Evolutionary conservation across 208 protist species (phyloP).

Genomic region (Crithidia sp.): DNA sequence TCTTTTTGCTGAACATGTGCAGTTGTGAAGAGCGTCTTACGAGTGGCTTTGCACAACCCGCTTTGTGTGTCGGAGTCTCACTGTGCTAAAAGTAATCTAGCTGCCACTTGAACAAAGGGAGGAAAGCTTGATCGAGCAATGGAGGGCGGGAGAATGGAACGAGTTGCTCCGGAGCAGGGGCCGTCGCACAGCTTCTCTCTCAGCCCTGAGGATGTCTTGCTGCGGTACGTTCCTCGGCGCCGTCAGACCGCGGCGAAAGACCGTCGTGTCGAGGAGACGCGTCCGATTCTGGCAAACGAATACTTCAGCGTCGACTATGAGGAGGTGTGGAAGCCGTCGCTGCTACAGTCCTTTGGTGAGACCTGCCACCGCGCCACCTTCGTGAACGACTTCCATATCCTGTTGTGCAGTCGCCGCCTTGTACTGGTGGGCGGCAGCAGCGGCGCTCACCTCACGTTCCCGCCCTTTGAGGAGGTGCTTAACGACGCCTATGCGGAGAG

Average conservation of each 20-base stretch:
- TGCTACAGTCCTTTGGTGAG: conserved; percentile 30
- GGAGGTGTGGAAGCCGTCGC: conserved; percentile 32
- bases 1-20: too few relatives aligned
- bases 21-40: too few relatives aligned
- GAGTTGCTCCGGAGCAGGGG: not conserved
- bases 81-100: too few relatives aligned
- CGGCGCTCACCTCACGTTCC: conserved; percentile 52
- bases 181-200: conserved; percentile 13
- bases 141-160: not conserved
- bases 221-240: conserved; percentile 20
- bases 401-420: conserved; percentile 51
- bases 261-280: conserved; percentile 13
- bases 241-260: not conserved
- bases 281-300: conserved; percentile 22
- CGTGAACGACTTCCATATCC: conserved; percentile 46
- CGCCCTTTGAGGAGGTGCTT: conserved; percentile 54
- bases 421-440: conserved; percentile 49
- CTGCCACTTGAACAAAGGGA: too few relatives aligned
- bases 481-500: conserved; percentile 62
- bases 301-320: conserved; percentile 38
- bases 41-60: too few relatives aligned
- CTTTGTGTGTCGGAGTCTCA: not conserved
- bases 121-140: too few relatives aligned
- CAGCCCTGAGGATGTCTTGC: conserved; percentile 18
- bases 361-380: conserved; percentile 19